Conservation (phyloP, 768 basidiomycete species). For the Collybia nuda region DNA sequence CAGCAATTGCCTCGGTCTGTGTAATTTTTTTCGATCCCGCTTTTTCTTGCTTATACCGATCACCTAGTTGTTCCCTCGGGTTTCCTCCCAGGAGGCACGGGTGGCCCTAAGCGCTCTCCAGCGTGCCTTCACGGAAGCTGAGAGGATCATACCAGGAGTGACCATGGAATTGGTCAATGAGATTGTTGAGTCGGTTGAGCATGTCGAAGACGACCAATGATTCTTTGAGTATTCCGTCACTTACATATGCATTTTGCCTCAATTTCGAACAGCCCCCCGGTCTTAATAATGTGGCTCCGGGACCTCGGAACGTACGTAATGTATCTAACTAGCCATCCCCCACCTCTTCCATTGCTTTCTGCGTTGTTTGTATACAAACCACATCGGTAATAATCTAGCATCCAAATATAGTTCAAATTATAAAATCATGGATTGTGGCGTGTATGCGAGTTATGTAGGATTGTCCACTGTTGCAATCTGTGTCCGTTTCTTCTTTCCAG, state of each 20-base stretch:
- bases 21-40: constrained; percentile 22
- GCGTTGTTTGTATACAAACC: constrained; percentile 22
- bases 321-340: constrained; percentile 11
- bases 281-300: constrained; percentile 1
- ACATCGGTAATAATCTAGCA: constrained; percentile 20
- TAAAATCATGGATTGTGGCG: neutral
- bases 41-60: constrained; percentile 6
- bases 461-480: constrained; percentile 7
- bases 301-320: constrained; percentile 1
- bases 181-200: constrained; percentile 91
- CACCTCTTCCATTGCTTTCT: constrained; percentile 12
- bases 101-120: constrained; percentile 84
- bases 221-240: neutral
- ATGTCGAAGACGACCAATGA: constrained; percentile 77
- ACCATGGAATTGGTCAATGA: constrained; percentile 92
- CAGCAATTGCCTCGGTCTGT: constrained; percentile 92
- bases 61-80: constrained; percentile 82
- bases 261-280: constrained; percentile 5
- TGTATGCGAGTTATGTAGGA: neutral
- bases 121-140: constrained; percentile 92
- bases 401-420: neutral
- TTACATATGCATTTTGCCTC: constrained; percentile 6
- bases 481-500: constrained; percentile 71
- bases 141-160: constrained; percentile 93
- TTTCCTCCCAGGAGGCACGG: constrained; percentile 90